phyloP scores from a whole-genome alignment of 129 eudicot species.

The Daucus carota region DH1_v3.0 NC_030384.2:46324501-46325000 shows the following conservation, averaged over 20 bases:
- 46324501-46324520: conserved; percentile 69
- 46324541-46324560: conserved; percentile 14
- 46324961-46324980: conserved; percentile 33
- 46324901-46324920: conserved; percentile 19
- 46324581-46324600: conserved; percentile 53
- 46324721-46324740: neutral
- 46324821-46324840: conserved; percentile 21
- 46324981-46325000: conserved; percentile 35
- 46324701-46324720: conserved; percentile 57
- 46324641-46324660: conserved; percentile 33
- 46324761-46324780: neutral
- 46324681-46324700: conserved; percentile 27
- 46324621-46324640: conserved; percentile 34
- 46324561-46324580: conserved; percentile 21
- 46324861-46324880: conserved; percentile 6
- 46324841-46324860: conserved; percentile 24
- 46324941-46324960: conserved; percentile 33
- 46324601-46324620: conserved; percentile 37
- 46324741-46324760: neutral
- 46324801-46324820: conserved; percentile 37
- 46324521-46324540: conserved; percentile 84
- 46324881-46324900: conserved; percentile 9
- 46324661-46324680: conserved; percentile 32
- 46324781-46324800: conserved; percentile 24
- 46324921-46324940: conserved; percentile 45